Percentiles rank a stretch among this genome's conserved stretches.
Conservation (phyloP, 495 filamentous ascomycete genomes). For the Trichoderma orchidacearum region DNA sequence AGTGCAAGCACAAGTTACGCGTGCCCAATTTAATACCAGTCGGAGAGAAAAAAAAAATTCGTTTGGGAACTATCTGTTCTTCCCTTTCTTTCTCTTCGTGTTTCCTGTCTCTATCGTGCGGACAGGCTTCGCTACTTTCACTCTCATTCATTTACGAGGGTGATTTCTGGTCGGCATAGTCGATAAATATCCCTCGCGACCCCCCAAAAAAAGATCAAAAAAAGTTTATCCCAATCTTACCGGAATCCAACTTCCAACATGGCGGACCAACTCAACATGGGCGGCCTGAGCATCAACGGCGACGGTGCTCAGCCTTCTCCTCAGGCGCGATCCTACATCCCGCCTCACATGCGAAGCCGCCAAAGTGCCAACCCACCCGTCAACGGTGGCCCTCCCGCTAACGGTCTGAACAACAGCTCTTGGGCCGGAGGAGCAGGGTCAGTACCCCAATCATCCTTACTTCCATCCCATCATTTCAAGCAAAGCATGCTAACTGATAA, state of each 20-base stretch:
- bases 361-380: slow-evolving; percentile 16
- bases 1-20: slow-evolving; percentile 19
- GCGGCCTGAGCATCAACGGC: slow-evolving; percentile 61
- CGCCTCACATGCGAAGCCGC: slow-evolving; percentile 72
- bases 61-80: slow-evolving; percentile 8
- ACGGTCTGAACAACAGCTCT: slow-evolving; percentile 43
- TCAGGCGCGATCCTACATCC: slow-evolving; percentile 70
- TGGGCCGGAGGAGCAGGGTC: slow-evolving; percentile 59
- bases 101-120: slow-evolving; percentile 8
- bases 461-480: not conserved
- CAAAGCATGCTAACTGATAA: not conserved
- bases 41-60: slow-evolving; percentile 4
- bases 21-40: slow-evolving; percentile 13
- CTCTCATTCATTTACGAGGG: slow-evolving; percentile 1
- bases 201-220: not conserved
- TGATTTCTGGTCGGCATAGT: not conserved
- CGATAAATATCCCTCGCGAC: not conserved
- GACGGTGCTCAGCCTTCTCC: slow-evolving; percentile 45
- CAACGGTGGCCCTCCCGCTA: slow-evolving; percentile 18
- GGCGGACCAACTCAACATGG: slow-evolving; percentile 94
- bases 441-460: slow-evolving; percentile 12
- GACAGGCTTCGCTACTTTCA: not conserved
- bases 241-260: slow-evolving; percentile 32
- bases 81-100: slow-evolving; percentile 5
- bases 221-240: not conserved